These are phyloP conservation scores for Cadophora sp. DNA, from an alignment of 2,329 filamentous ascomycete genomes.

Conservation along the genomic window DNA sequence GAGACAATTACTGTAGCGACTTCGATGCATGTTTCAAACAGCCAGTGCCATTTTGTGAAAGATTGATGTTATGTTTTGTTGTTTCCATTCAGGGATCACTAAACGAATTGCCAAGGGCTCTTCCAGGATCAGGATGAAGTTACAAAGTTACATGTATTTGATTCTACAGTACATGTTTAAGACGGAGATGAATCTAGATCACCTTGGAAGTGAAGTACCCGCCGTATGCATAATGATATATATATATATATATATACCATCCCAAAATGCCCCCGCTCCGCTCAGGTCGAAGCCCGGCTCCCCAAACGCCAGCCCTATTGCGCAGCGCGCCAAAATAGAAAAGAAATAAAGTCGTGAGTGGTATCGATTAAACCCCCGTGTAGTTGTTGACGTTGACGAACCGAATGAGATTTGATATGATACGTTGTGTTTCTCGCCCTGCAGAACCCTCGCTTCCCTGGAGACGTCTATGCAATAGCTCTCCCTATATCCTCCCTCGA, in stretches of 20 bases:
- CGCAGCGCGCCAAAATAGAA: constrained; percentile 30
- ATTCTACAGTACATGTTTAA: constrained; percentile 10
- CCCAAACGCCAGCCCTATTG: constrained; percentile 34
- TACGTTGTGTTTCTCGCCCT: constrained; percentile 20
- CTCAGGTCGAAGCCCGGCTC: constrained; percentile 28
- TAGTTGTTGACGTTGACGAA: constrained; percentile 15
- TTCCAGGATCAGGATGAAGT: not conserved
- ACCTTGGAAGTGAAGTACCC: not conserved
- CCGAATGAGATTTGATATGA: constrained; percentile 1
- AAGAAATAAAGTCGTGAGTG: constrained; percentile 25
- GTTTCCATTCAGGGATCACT: not conserved
- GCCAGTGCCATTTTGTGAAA: not conserved
- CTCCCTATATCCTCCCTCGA: constrained; percentile 37
- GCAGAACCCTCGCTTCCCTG: constrained; percentile 16
- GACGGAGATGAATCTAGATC: constrained; percentile 15
- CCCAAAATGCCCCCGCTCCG: constrained; percentile 9
- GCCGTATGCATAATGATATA: constrained; percentile 15
- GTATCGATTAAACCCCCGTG: constrained; percentile 14
- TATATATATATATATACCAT: constrained; percentile 7
- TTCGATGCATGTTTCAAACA: no score
- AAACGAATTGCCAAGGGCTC: not conserved
- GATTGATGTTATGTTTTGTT: not conserved
- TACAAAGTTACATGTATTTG: constrained; percentile 10
- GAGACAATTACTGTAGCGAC: no score
- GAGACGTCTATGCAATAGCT: constrained; percentile 38